Percentiles rank a stretch among this genome's conserved stretches.
phyloP scores from a whole-genome alignment of 177 flowering plant genomes.

The Vitis hybrid region DNA sequence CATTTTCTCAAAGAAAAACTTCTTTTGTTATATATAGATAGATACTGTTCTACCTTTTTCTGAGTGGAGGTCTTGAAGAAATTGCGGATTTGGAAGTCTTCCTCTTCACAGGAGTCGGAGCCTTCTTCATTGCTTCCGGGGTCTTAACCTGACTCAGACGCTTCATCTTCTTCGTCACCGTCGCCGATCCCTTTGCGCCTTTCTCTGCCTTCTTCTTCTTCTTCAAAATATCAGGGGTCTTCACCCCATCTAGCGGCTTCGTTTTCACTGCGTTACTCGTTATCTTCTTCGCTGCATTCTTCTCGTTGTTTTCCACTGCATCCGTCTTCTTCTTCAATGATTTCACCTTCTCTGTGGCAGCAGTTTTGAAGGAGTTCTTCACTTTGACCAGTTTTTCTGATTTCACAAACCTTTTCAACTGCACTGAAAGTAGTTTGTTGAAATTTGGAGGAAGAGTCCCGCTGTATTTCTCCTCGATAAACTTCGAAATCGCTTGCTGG shows the following conservation, averaged over 20 bases:
- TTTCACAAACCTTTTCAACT: slow-evolving; percentile 39
- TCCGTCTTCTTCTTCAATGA: slow-evolving; percentile 1
- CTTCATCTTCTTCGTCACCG: slow-evolving; percentile 19
- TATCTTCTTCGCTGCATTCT: slow-evolving; percentile 9
- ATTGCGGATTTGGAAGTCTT: neutral
- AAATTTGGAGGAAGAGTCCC: slow-evolving; percentile 40
- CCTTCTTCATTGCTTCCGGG: slow-evolving; percentile 27
- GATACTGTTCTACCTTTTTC: neutral
- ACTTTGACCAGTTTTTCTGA: slow-evolving; percentile 44
- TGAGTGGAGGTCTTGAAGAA: neutral
- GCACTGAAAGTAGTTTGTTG: slow-evolving; percentile 42
- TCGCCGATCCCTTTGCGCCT: neutral
- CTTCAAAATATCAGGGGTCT: slow-evolving; percentile 18
- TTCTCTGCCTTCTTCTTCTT: neutral
- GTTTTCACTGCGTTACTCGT: slow-evolving; percentile 15
- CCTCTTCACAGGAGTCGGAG: slow-evolving; percentile 20
- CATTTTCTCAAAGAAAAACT: too few relatives aligned
- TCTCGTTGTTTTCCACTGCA: neutral
- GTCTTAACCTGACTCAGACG: slow-evolving; percentile 27
- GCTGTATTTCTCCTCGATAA: slow-evolving; percentile 42
- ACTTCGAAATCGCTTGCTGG: slow-evolving; percentile 50
- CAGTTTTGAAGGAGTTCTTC: slow-evolving; percentile 51
- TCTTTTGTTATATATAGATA: too few relatives aligned
- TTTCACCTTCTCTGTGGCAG: slow-evolving; percentile 24
- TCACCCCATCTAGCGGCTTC: slow-evolving; percentile 23